Evolutionary conservation across 1,284 basidiomycete genomes (phyloP).

Genomic region (Melampsora americana): DNA sequence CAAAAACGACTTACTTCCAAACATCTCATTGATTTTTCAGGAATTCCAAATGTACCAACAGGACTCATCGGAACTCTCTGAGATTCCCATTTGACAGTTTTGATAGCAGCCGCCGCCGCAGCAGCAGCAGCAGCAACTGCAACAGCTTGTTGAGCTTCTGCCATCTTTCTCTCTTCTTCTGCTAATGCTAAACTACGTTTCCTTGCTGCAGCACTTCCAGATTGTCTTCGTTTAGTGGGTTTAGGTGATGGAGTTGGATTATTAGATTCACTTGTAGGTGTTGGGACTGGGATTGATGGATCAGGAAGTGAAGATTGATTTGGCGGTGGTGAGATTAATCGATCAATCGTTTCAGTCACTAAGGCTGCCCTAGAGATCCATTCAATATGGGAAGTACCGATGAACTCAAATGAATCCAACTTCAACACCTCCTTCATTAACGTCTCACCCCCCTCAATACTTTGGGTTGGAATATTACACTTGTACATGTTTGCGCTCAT

Average conservation of each 20-base stretch:
- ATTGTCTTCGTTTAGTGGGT: constrained; percentile 12
- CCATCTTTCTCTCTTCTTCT: constrained; percentile 24
- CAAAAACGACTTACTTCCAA: constrained; percentile 26
- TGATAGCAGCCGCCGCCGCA: background rate
- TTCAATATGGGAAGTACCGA: constrained; percentile 2
- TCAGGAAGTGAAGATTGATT: constrained; percentile 4
- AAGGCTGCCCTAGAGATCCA: constrained; percentile 11
- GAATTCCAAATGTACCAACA: constrained; percentile 36
- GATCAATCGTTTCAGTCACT: constrained; percentile 7
- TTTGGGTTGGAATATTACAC: background rate
- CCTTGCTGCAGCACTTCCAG: background rate
- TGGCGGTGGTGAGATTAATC: constrained; percentile 1
- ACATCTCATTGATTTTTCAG: constrained; percentile 44
- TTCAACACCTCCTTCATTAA: constrained; percentile 10
- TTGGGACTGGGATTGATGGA: constrained; percentile 11
- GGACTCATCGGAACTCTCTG: constrained; percentile 16
- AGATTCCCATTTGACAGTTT: constrained; percentile 32
- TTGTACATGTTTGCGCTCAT: constrained; percentile 39
- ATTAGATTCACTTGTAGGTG: background rate
- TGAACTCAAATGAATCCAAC: constrained; percentile 26
- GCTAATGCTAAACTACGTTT: background rate
- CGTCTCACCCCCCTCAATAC: no score
- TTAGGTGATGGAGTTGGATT: constrained; percentile 5
- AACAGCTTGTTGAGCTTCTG: background rate
- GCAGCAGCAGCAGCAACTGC: constrained; percentile 1